Percentiles rank a stretch among this genome's conserved stretches.
Conservation (phyloP, 495 filamentous ascomycete species). For the Xylaria intraflava region DNA sequence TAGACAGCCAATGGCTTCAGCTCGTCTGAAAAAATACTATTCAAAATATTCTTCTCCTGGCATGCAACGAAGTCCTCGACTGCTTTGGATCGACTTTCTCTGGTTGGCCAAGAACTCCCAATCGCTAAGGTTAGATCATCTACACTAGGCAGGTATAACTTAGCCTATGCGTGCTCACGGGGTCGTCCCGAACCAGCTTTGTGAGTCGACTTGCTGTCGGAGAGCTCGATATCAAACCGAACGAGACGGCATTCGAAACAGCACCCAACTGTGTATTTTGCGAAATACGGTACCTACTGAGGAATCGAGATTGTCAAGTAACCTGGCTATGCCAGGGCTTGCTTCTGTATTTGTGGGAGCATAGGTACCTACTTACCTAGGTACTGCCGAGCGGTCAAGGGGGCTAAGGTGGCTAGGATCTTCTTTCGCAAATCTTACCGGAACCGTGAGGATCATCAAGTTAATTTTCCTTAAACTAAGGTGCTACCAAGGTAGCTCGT, state of each 20-base stretch:
- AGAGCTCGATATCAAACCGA: not conserved
- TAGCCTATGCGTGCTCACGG: conserved; percentile 31
- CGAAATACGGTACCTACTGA: conserved; percentile 1
- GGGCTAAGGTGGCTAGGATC: conserved; percentile 13
- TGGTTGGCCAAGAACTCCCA: not conserved
- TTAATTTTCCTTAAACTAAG: conserved; percentile 14
- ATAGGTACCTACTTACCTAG: not conserved
- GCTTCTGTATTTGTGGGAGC: not conserved
- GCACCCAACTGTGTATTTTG: not conserved
- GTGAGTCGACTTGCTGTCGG: conserved; percentile 27
- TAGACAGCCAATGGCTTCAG: conserved; percentile 17
- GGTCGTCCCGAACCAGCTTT: conserved; percentile 41
- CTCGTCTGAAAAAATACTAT: conserved; percentile 6
- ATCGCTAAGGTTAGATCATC: not conserved
- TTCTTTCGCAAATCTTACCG: conserved; percentile 26
- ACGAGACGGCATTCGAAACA: conserved; percentile 1
- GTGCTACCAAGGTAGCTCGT: not conserved
- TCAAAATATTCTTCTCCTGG: too few relatives aligned
- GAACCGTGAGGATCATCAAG: conserved; percentile 20
- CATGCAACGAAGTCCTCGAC: not conserved
- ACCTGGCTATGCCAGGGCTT: not conserved
- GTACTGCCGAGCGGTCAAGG: conserved; percentile 4
- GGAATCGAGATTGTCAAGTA: not conserved
- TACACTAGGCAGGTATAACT: not conserved
- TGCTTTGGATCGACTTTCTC: conserved; percentile 1